Evolutionary conservation across 306 rosid genomes (phyloP), one percentile per base, ranked within the genome.

Genomic region (Citrullus mucosospermus): DNA sequence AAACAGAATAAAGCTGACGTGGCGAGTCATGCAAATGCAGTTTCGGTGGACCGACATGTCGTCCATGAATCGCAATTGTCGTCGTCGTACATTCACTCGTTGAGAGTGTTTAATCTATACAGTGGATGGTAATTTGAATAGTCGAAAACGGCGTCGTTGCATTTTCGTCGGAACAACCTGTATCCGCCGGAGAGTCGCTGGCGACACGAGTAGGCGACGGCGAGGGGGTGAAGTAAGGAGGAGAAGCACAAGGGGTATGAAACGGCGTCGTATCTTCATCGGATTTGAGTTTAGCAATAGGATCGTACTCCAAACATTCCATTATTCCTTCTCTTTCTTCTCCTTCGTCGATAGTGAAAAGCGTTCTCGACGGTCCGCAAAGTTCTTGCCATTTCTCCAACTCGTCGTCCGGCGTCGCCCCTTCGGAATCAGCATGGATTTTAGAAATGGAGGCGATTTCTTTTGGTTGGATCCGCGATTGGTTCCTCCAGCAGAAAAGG

Each of bases 331-430:
- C 86, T 66, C 81, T 81, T 57, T 84, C 85, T 30, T 85, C 88
- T 32, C 81, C 88, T 32, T 80, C 87, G 76, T 70, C 58, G 77
- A 87, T 85, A n/a, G 90, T 85, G 78, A 83, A 87, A 68, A 87
- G 63, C 22, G 48, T 38, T 83, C 87, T 85, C 38, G 88, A 83
- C 16, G 79, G 65, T 22, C 83, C 85, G 77, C 68, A 81, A 80
- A 83, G 77, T 32, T 14, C 71, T 15, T 78, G 84, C 84, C 85
- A 80, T 81, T 85, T 83, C 78, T 83, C 39, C 25, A 20, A 10
- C 32, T 87, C 88, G 68, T 85, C 85, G 32, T 15, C 36, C 20
- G 2, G 12, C 44, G n/a, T 12, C 59, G 71, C 84, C 46, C 54
- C 13, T 9, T 66, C 75, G 77, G 34, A 25, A 12, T 77, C 43